These are phyloP conservation scores for Zygnema cylindricum DNA, from an alignment of 139 green algal genomes.

Conservation along the genomic window DNA sequence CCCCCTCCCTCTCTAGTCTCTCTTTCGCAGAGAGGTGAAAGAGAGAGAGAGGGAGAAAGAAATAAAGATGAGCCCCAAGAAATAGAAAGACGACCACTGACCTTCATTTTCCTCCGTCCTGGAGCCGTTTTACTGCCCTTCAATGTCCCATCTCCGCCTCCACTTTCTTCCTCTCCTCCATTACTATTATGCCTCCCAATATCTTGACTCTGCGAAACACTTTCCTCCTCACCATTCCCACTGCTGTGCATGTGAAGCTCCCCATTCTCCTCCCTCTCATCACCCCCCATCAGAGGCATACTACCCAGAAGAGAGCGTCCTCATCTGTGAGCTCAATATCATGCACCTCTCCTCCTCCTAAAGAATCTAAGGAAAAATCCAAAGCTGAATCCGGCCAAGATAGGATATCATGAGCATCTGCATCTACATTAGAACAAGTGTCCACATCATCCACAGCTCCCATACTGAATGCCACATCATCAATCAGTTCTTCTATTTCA, in stretches of 20 bases:
- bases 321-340: slow-evolving; percentile 29
- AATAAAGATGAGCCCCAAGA: too few relatives aligned
- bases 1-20: too few relatives aligned
- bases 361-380: background rate
- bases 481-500: background rate
- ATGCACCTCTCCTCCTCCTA: slow-evolving; percentile 25
- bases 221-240: background rate
- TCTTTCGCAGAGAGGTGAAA: too few relatives aligned
- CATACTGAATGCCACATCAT: background rate
- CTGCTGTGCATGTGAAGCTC: background rate
- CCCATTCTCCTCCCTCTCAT: background rate
- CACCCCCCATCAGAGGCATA: background rate
- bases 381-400: background rate
- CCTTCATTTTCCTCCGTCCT: slow-evolving; percentile 8
- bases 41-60: too few relatives aligned
- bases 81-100: background rate
- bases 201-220: background rate
- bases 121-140: slow-evolving; percentile 14
- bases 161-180: background rate
- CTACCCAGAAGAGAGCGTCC: background rate
- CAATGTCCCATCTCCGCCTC: background rate
- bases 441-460: background rate
- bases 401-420: background rate
- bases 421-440: background rate
- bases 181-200: too few relatives aligned